Base-by-base conservation (phyloP, 768 basidiomycete species). In the Calocera viscosa region DNA sequence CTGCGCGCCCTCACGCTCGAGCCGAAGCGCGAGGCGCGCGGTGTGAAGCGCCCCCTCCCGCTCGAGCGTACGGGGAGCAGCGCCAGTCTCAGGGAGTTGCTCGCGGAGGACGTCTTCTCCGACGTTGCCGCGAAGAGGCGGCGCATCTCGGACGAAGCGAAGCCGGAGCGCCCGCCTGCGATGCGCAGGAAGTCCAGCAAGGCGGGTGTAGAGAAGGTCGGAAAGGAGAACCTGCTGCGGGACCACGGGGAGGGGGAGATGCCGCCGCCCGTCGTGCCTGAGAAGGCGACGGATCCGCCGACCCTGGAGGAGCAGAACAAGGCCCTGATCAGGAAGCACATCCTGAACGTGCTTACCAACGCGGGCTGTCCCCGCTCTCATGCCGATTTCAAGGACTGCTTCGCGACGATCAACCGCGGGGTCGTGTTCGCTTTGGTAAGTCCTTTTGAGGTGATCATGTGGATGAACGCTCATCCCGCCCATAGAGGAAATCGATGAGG, bases 251-350 rank as follows among this genome's bases (percentile, higher is more conserved):
- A 60, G 7, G 30, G 53, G 30, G 30, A 32, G 16, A 60, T 60
- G 53, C 53, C 53, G 2, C 53, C 53, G 11, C 53, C 53, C 26
- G 14, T 32, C 5, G 26, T 60, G 14, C 53, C 53, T 5, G 14
- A 5, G 14, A 60, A 60, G 24, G 2, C 53, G 16, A 19, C 24
- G 53, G 53, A 60, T 2, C 26, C 30, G 2, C 16, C 30, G 53
- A 60, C 16, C 14, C 11, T 16, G 8, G 53, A 60, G 53, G 53
- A 60, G 30, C 53, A 60, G 53, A 60, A 60, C 30, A 60, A 32
- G 30, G 53, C 53, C 24, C 30, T 60, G 53, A 60, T 60, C 53
- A 60, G 30, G 53, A 60, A 60, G 53, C 53, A 60, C 30, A 32
- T 60, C 16, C 26, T 60, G 11, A 32, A 5, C 24, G 2, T 32